phyloP scores from a whole-genome alignment of 2,329 filamentous ascomycete species.

The Didymella pomorum region DNA sequence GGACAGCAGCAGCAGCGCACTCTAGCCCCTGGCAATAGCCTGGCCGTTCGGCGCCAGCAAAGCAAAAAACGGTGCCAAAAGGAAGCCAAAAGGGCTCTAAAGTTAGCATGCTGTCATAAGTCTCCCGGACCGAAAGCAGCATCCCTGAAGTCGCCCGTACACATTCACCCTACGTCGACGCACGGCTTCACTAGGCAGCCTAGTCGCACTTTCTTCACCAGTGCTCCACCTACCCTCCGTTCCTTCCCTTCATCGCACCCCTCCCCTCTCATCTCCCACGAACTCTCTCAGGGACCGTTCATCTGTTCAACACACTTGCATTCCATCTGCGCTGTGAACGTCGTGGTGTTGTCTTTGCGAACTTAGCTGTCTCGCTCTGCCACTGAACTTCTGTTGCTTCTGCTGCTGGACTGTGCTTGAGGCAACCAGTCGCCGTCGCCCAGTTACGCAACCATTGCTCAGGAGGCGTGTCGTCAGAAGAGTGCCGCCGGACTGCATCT shows the following conservation, averaged over 20 bases:
- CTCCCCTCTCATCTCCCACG: conserved; percentile 33
- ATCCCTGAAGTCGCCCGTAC: conserved; percentile 40
- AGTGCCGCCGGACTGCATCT: conserved; percentile 30
- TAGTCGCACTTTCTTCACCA: conserved; percentile 42
- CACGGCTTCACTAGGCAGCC: conserved; percentile 43
- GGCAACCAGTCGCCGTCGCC: conserved; percentile 34
- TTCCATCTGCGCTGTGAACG: conserved; percentile 23
- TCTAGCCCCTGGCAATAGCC: conserved; percentile 28
- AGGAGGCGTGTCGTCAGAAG: conserved; percentile 41
- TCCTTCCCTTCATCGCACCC: conserved; percentile 36
- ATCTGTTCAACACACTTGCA: conserved; percentile 28
- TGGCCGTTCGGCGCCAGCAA: conserved; percentile 26
- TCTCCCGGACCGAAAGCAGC: conserved; percentile 27
- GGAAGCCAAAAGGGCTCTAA: conserved; percentile 17
- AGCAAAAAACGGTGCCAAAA: conserved; percentile 27
- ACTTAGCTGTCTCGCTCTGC: conserved; percentile 31
- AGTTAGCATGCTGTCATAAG: conserved; percentile 48
- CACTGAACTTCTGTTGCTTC: conserved; percentile 15
- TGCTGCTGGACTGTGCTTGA: conserved; percentile 23
- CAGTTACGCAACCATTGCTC: conserved; percentile 42
- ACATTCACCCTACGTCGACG: conserved; percentile 44
- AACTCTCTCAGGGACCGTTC: conserved; percentile 36
- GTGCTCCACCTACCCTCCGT: conserved; percentile 43
- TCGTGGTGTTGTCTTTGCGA: conserved; percentile 29
- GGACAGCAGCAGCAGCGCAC: conserved; percentile 19